Base-by-base conservation (phyloP, 139 green algal species). In the Chlamydomonas sp. region DNA sequence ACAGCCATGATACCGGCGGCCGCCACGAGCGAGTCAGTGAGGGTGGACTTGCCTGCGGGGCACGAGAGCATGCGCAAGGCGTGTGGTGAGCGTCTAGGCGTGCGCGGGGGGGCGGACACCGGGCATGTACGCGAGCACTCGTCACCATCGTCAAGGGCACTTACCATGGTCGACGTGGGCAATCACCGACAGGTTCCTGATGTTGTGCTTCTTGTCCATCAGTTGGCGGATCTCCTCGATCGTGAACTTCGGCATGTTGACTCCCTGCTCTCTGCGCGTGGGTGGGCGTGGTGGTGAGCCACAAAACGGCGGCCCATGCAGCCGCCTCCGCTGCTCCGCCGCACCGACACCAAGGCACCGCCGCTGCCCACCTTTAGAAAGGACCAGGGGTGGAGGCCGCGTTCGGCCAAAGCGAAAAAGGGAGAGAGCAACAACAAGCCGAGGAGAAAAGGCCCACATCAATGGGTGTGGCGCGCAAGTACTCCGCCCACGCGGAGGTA, bases 1-100 rank as follows among this genome's bases (percentile, higher is more conserved):
- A 96, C 75, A 35, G 92, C 85, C 80, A 99, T 99, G 78, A 99
- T 99, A 85, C 95, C 95, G 38, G 95, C 95, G 48, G 95, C 93
- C 67, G 95, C 95, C 71, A 99, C 95, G 74, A 99, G 86, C 8
- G 93, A 98, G 78, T 99, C 95, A 30, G 95, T 96, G 38, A 97
- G 82, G 4, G 91, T 97, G 24, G 91, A 96, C 88, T 97, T 97
- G 76, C 91, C 88, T 93, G 83, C 73, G 69, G 30, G 43, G 8
- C 22, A 35, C 24, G 16, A 33, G 36, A 69, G 61, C 61, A 24
- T 16, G 8, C 24, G 24, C 13, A 28, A 58, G 39, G 26, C 13
- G 61, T 35, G 20, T 35, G 13, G 54, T 30, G n/a, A n/a, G n/a
- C n/a, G n/a, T n/a, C n/a, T n/a, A n/a, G n/a, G n/a, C n/a, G 43